Evolutionary conservation across 352 stramenopile genomes (phyloP).

Genomic region (Globisporangium spiculum): DNA sequence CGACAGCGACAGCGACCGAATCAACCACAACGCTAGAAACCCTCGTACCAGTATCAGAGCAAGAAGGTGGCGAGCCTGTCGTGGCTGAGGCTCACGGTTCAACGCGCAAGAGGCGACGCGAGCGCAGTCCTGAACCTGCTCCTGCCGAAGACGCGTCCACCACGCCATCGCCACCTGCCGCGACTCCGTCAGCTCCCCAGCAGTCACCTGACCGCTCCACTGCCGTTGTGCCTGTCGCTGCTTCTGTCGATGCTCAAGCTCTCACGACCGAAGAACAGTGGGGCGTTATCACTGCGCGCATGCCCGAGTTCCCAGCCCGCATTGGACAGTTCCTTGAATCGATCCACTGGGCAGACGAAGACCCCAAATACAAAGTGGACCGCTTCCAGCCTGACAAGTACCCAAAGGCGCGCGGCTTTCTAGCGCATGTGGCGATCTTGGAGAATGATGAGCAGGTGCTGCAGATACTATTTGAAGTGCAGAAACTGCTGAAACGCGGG

Average conservation of each 20-base stretch:
- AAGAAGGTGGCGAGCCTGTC: neutral
- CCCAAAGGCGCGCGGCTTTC: slow-evolving; percentile 8
- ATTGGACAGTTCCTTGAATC: neutral
- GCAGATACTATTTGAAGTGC: neutral
- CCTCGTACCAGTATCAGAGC: neutral
- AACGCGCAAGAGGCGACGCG: neutral
- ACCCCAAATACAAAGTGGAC: slow-evolving; percentile 18
- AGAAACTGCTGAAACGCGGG: neutral
- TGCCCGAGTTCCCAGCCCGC: slow-evolving; percentile 4
- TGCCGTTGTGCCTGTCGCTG: neutral
- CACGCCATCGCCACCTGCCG: neutral
- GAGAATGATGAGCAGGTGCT: slow-evolving; percentile 9
- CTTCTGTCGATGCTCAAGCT: neutral
- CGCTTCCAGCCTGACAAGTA: slow-evolving; percentile 15
- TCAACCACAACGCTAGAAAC: neutral
- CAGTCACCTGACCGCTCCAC: neutral
- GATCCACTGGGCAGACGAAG: neutral
- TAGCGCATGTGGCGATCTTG: slow-evolving; percentile 12
- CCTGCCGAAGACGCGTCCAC: neutral
- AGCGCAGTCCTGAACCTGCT: neutral
- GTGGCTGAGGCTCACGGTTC: neutral
- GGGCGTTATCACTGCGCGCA: neutral
- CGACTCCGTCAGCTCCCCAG: neutral
- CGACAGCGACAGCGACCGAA: neutral
- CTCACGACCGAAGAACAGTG: neutral